These are phyloP conservation scores for Candida qinlingensis DNA, from an alignment of 805 yeast genomes.

Conservation along the genomic window DNA sequence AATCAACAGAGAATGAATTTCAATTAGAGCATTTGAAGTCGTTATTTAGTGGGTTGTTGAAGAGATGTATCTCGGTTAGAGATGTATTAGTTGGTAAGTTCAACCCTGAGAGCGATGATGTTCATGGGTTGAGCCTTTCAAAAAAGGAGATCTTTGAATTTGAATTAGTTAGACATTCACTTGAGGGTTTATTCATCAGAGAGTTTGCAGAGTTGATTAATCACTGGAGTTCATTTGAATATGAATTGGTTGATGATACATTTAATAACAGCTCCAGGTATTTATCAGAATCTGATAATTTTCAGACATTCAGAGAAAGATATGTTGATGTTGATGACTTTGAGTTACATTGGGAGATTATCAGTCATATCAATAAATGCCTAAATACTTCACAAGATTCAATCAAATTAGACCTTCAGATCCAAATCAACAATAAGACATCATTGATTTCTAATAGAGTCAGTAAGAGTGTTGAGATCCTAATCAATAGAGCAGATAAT, in stretches of 20 bases:
- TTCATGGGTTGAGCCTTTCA: constrained; percentile 5
- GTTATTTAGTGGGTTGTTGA: background rate
- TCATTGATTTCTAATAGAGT: constrained; percentile 16
- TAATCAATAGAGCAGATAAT: constrained; percentile 23
- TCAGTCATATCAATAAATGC: constrained; percentile 7
- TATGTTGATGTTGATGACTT: background rate
- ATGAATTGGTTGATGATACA: too few relatives aligned
- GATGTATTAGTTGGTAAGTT: background rate
- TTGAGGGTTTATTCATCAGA: constrained; percentile 7
- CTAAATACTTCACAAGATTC: constrained; percentile 20
- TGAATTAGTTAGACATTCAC: constrained; percentile 8
- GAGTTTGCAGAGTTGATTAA: constrained; percentile 2
- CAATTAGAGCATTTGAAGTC: constrained; percentile 7
- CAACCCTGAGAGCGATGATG: constrained; percentile 3
- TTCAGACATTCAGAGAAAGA: constrained; percentile 6
- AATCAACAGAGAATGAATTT: constrained; percentile 7
- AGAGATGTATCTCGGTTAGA: background rate
- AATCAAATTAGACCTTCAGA: constrained; percentile 11
- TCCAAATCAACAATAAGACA: constrained; percentile 7
- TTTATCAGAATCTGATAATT: constrained; percentile 18
- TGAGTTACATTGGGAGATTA: constrained; percentile 15
- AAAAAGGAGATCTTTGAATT: constrained; percentile 13
- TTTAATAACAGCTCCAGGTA: constrained; percentile 1
- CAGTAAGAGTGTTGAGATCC: constrained; percentile 18
- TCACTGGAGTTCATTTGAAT: constrained; percentile 10